Evolutionary conservation across 768 basidiomycete species (phyloP).

Genomic region (Naganishia onofrii): DNA sequence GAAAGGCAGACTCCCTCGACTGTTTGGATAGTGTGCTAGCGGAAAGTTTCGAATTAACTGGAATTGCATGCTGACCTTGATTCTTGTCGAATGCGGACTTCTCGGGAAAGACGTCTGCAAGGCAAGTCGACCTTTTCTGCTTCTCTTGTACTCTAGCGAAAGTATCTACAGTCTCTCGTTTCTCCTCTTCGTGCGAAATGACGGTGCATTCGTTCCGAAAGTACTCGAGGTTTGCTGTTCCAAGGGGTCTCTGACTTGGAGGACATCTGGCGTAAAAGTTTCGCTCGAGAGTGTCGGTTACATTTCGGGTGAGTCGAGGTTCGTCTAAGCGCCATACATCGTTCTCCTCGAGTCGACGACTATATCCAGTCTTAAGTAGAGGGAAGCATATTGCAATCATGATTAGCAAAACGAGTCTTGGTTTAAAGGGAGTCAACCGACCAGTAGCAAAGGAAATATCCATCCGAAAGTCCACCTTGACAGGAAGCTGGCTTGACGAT

Average conservation of each 20-base stretch:
- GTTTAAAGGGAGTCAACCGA: neutral
- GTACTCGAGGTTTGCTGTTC: no score
- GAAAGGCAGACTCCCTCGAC: neutral
- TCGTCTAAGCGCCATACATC: slow-evolving; percentile 28
- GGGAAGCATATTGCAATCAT: no score
- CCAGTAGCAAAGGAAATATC: slow-evolving; percentile 22
- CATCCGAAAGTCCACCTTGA: slow-evolving; percentile 19
- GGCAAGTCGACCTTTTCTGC: no score
- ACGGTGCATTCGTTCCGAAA: neutral
- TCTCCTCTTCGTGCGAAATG: neutral
- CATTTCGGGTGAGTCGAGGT: neutral
- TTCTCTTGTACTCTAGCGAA: neutral
- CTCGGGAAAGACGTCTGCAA: no score
- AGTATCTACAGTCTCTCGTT: neutral
- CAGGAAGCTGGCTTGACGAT: neutral
- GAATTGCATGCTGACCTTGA: no score
- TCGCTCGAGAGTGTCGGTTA: slow-evolving; percentile 16
- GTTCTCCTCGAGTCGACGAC: slow-evolving; percentile 13
- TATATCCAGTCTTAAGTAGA: slow-evolving; percentile 20
- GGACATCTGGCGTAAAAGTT: slow-evolving; percentile 28
- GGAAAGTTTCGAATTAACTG: neutral
- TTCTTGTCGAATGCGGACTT: no score
- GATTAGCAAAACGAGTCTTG: no score
- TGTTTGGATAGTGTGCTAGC: no score
- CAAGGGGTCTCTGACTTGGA: neutral